Evolutionary conservation across 1,284 basidiomycete genomes (phyloP), one percentile per base, ranked within the genome.

Genomic region (Fomitiporia mediterranea): DNA sequence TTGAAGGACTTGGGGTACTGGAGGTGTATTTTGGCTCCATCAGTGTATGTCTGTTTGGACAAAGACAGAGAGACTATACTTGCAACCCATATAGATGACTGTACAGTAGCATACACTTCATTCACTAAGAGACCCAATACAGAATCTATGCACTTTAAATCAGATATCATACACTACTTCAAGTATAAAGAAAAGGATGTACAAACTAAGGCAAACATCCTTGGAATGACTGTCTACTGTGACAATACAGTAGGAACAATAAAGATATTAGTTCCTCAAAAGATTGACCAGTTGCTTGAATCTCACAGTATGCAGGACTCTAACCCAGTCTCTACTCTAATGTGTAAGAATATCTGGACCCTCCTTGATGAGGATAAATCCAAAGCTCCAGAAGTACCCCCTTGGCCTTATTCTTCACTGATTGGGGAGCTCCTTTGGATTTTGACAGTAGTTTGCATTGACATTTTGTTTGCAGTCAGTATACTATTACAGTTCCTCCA

Each of bases 61-160:
- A 57, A 59, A 47, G 55, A 58, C 11, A 58, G 56, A 7, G 61
- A 60, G 6, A 64, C 68, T n/a, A 53, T 72, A 21, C 64, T 67
- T n/a, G 61, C 61, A 1, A 63, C 70, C 34, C 67, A 69, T 19
- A 65, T 72, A 40, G 66, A 72, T 51, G 69, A 72, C 59, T 65
- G 66, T 3, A 66, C 63, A 0, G 60, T 60, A 32, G 5, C 15
- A 2, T 40, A 25, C 13, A 34, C 6, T 13, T 34, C 32, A 34
- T 44, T 44, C 21, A 23, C 42, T 21, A 25, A 19, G 6, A 23
- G 21, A 21, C 42, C 7, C 7, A 21, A n/a, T 9, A 15, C 42
- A 7, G 43, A 48, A 27, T n/a, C 42, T 23, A 8, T 11, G n/a
- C 27, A 43, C 4, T 47, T 54, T 43, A 51, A 52, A 28, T 27